Evolutionary conservation across 2,329 filamentous ascomycete species (phyloP), one percentile per base, ranked within the genome.

Genomic region (Phoma sp.): DNA sequence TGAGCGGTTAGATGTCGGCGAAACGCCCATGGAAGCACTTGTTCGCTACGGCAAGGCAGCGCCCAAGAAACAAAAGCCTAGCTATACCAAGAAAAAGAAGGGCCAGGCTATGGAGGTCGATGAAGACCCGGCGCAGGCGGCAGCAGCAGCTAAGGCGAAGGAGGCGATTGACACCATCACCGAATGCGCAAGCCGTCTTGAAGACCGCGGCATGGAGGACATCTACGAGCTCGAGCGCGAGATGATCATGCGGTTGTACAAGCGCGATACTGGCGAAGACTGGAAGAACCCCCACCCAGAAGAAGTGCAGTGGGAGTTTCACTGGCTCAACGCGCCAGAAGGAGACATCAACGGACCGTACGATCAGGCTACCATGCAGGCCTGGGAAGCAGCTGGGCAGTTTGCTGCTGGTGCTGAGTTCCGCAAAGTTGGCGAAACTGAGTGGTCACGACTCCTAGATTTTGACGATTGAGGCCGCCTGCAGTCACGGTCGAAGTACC

Each of bases 161-260:
- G 82, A 88, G 56, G 84, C 87, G 0, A 92, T 99, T 50, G 84
- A 93, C 66, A 82, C 84, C 39, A 90, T 99, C 59, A 98, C 95
- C 0, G 92, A 90, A 37, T 92, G 93, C 9, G 93, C 95, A 4
- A 93, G 97, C 76, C 89, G 90, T 59, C 81, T 99, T 0, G 84
- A 97, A 47, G 88, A 88, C 25, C 83, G 93, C 49, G 93, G 93
- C 17, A 87, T 93, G 59, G 85, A 87, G 2, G 92, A 98, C n/a
- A 88, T 98, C 42, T 99, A 98, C 76, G 92, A 98, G 53, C 84
- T 88, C 37, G 91, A 96, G 72, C 84, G 93, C 52, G 95, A 98
- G 75, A 75, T 89, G 56, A 83, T 99, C 23, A 86, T 93, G 47
- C 84, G 95, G 28, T 89, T 93, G 72, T 98, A 92, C 74, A 84